These are phyloP conservation scores for Suillus bovinus DNA, from an alignment of 768 basidiomycete genomes.

Conservation along the genomic window DNA sequence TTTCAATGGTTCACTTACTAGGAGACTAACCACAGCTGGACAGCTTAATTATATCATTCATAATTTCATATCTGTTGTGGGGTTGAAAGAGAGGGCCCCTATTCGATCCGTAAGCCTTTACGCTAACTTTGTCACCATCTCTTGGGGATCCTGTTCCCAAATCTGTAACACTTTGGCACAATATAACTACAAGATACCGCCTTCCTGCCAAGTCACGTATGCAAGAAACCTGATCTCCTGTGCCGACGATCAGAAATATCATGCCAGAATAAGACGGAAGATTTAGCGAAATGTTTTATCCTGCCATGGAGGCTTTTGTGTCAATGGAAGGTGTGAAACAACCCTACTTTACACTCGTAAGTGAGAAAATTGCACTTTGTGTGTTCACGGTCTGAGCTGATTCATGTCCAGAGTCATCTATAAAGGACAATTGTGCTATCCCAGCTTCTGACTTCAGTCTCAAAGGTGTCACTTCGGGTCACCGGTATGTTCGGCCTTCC, in stretches of 20 bases:
- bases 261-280: constrained; percentile 56
- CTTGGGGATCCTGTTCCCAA: constrained; percentile 54
- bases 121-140: constrained; percentile 65
- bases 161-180: constrained; percentile 60
- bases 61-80: not conserved
- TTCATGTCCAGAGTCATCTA: not conserved
- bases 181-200: constrained; percentile 71
- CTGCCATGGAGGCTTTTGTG: constrained; percentile 36
- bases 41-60: not conserved
- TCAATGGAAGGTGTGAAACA: constrained; percentile 41
- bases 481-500: not conserved
- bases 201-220: constrained; percentile 56
- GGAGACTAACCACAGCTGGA: not conserved
- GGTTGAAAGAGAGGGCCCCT: constrained; percentile 43
- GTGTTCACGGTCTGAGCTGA: not conserved
- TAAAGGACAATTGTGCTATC: too few species aligned
- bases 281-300: constrained; percentile 46
- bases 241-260: constrained; percentile 73
- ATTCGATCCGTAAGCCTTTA: constrained; percentile 68
- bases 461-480: not conserved
- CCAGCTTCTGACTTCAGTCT: not conserved
- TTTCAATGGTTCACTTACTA: not conserved
- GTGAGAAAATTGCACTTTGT: not conserved
- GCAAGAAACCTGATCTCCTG: constrained; percentile 69
- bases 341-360: not conserved